phyloP scores from a whole-genome alignment of 495 filamentous ascomycete genomes.

The Penicillium longicatenatum region DNA sequence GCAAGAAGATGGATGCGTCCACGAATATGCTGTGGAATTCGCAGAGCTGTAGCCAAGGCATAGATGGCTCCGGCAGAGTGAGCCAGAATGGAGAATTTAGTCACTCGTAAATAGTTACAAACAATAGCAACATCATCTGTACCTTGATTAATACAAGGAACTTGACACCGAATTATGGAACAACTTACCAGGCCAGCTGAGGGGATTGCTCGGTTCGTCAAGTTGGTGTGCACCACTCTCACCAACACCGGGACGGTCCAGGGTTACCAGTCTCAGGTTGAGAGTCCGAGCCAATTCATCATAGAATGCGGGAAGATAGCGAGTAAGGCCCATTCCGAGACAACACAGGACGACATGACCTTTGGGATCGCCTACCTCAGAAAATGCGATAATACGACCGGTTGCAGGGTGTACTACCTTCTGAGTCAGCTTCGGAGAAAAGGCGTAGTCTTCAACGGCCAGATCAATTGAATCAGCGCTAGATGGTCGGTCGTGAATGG shows the following conservation, averaged over 20 bases:
- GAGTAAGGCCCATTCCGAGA: slow-evolving; percentile 95
- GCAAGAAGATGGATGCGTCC: slow-evolving; percentile 94
- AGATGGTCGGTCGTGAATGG: slow-evolving; percentile 57
- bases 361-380: slow-evolving; percentile 91
- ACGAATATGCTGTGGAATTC: slow-evolving; percentile 94
- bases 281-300: slow-evolving; percentile 91
- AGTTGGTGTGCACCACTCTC: slow-evolving; percentile 78
- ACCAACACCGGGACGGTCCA: slow-evolving; percentile 92
- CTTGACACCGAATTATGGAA: not conserved
- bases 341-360: slow-evolving; percentile 95
- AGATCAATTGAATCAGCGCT: slow-evolving; percentile 87
- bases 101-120: slow-evolving; percentile 89
- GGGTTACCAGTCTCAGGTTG: slow-evolving; percentile 86
- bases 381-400: slow-evolving; percentile 89
- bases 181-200: slow-evolving; percentile 88
- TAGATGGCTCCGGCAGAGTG: slow-evolving; percentile 98
- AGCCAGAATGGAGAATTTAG: slow-evolving; percentile 96
- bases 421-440: slow-evolving; percentile 81
- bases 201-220: slow-evolving; percentile 78
- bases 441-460: slow-evolving; percentile 82
- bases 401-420: slow-evolving; percentile 82
- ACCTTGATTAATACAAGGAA: not conserved
- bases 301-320: slow-evolving; percentile 96
- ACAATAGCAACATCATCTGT: slow-evolving; percentile 93
- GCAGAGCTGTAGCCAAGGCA: slow-evolving; percentile 90